A percentile compares a stretch with the other conserved stretches of the same genome.
These are phyloP conservation scores for Datisca glomerata DNA, from an alignment of 306 rosid species.

Conservation along the genomic window DNA sequence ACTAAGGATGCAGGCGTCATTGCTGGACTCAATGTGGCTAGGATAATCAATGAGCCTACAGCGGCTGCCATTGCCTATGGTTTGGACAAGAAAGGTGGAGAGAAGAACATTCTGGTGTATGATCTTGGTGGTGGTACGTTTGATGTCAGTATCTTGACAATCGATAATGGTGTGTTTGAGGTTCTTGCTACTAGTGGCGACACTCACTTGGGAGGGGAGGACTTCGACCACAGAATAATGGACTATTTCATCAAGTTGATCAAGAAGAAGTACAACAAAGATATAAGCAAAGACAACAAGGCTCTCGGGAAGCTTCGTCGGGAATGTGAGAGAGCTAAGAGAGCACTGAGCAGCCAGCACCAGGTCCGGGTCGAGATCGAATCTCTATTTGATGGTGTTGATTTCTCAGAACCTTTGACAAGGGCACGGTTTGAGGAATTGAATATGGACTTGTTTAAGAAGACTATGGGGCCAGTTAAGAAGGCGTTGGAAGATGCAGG, in stretches of 20 bases:
- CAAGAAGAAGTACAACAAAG: constrained; percentile 34
- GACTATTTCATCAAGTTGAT: constrained; percentile 42
- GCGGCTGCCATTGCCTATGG: constrained; percentile 49
- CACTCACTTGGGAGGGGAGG: constrained; percentile 57
- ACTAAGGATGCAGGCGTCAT: no score
- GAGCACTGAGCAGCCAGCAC: constrained; percentile 48
- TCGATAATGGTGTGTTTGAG: constrained; percentile 50
- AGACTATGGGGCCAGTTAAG: constrained; percentile 41
- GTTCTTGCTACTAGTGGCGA: constrained; percentile 45
- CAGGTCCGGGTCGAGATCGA: constrained; percentile 42
- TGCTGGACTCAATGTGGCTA: constrained; percentile 38
- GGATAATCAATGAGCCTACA: constrained; percentile 45
- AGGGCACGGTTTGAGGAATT: constrained; percentile 49
- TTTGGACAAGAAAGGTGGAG: constrained; percentile 33
- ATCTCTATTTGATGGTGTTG: constrained; percentile 36
- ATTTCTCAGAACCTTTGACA: constrained; percentile 39
- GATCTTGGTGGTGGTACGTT: constrained; percentile 64
- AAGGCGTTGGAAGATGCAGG: constrained; percentile 36
- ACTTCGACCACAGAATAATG: constrained; percentile 49
- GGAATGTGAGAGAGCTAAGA: constrained; percentile 53
- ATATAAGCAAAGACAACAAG: constrained; percentile 33
- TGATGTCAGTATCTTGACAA: constrained; percentile 51
- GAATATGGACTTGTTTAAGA: constrained; percentile 48
- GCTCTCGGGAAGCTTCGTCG: constrained; percentile 42
- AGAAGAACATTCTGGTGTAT: constrained; percentile 32